Base-by-base conservation (phyloP, 768 basidiomycete genomes). In the Paxillus involutus region DNA sequence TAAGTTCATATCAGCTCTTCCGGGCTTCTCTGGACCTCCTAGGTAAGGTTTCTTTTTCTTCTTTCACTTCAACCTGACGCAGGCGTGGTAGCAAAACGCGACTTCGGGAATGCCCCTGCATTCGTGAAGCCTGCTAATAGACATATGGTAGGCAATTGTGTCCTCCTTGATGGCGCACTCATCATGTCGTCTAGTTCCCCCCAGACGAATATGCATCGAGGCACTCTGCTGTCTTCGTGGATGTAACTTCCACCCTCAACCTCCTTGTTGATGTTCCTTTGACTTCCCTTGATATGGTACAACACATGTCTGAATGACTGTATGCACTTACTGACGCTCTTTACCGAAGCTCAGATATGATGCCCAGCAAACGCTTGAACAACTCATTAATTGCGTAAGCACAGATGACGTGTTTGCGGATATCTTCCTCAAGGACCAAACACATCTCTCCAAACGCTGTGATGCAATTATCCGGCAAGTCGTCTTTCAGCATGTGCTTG, bases 1-100 rank as follows among this genome's bases (percentile, higher is more conserved):
- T 98, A 60, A 94, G 91, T 56, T 90, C 91, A 19, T 97, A 96
- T 71, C 94, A 95, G 65, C 76, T 96, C 29, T 88, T 98, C 69
- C 83, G 88, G 60, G 92, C 89, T 33, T 86, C 84, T 1, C 72
- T 96, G 59, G 91, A 94, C 66, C 87, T 94, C 63, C 67, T 98
- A 21, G 82, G 94, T 94, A 64, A 58, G 86, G 29, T 21, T 14
- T 13, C 52, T 36, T 29, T 24, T 44, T 42, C 26, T 44, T 3
- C 12, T 19, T 44, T 24, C 37, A n/a, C 30, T 51, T 5, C 3
- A 7, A 35, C 29, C 49, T 68, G 11, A 70, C 56, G 39, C 49
- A 11, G 35, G 37, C 40, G 12, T 52, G 45, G 2, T 50, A 94
- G 92, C 88, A 4, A 85, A 84, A 51, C 85, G 86, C 52, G 82